Evolutionary conservation across 2,329 filamentous ascomycete species (phyloP), one percentile per base, ranked within the genome.

Genomic region (Fusarium devonianum): DNA sequence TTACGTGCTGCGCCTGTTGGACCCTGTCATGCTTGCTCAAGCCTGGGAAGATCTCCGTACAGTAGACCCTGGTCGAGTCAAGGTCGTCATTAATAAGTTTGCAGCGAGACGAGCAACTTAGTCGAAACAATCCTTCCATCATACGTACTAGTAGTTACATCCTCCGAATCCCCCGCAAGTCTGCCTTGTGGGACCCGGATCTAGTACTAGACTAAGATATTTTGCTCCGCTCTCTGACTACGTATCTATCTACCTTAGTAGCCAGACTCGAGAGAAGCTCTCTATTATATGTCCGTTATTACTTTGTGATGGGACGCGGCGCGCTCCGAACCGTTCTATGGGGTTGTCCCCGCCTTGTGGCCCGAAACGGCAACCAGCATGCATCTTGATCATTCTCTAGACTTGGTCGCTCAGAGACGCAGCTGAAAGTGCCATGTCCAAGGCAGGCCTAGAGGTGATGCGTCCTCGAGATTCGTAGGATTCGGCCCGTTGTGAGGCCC

Each of bases 331-430:
- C 54, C 54, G 53, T 49, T 56, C 47, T 38, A 49, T 33, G 38
- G 43, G 46, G 42, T 39, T 42, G 38, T 19, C 60, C 60, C 60
- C 57, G 49, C 54, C 46, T 57, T 53, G 48, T 61, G 45, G 45
- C 60, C 49, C 25, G 32, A 63, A 47, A 41, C 45, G 60, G 60
- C 39, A 51, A 52, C 26, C 41, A 23, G 38, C 35, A 21, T 13
- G 9, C 30, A 11, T 26, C 13, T 18, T n/a, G n/a, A n/a, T n/a
- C n/a, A n/a, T n/a, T n/a, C n/a, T n/a, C n/a, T n/a, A n/a, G n/a
- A n/a, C n/a, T n/a, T n/a, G n/a, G n/a, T n/a, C n/a, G n/a, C n/a
- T n/a, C n/a, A n/a, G n/a, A n/a, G n/a, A n/a, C n/a, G n/a, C n/a
- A n/a, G n/a, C n/a, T n/a, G n/a, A n/a, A n/a, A n/a, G n/a, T n/a